A percentile compares a stretch with the other conserved stretches of the same genome.
Evolutionary conservation across 495 filamentous ascomycete genomes (phyloP).

Genomic region (Emericellopsis terricola): DNA sequence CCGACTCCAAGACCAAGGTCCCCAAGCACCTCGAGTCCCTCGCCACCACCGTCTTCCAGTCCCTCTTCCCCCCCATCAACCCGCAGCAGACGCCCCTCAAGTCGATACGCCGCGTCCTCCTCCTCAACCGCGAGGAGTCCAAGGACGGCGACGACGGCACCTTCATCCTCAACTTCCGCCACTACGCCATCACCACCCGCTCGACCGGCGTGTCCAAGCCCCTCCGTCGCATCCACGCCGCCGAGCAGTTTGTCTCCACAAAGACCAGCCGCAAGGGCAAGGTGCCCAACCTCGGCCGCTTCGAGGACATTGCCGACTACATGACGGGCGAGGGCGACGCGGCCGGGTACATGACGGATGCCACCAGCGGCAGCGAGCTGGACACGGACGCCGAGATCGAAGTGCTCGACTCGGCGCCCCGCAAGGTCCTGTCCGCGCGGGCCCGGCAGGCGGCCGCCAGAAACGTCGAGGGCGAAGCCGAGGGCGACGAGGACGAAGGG

Average conservation of each 20-base stretch:
- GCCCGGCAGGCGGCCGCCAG: conserved; percentile 21
- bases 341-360: conserved; percentile 64
- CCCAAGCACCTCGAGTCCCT: conserved; percentile 83
- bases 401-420: conserved; percentile 54
- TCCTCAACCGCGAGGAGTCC: conserved; percentile 63
- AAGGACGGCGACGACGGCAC: conserved; percentile 38
- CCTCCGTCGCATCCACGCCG: conserved; percentile 70
- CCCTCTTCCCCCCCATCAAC: conserved; percentile 88
- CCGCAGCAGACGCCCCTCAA: conserved; percentile 75
- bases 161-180: conserved; percentile 79
- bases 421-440: conserved; percentile 46
- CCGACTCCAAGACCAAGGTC: conserved; percentile 42
- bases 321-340: conserved; percentile 65
- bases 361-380: conserved; percentile 72
- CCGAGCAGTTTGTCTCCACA: conserved; percentile 47
- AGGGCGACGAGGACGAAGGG: conserved; percentile 10
- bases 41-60: conserved; percentile 90
- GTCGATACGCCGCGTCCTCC: conserved; percentile 73
- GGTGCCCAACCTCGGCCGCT: conserved; percentile 74
- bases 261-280: conserved; percentile 46
- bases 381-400: conserved; percentile 96
- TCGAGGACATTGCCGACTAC: conserved; percentile 91
- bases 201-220: conserved; percentile 65
- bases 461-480: conserved; percentile 14
- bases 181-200: conserved; percentile 89